Base-by-base conservation (phyloP, 2,329 filamentous ascomycete species). In the Scolecobasidium constrictum region DNA sequence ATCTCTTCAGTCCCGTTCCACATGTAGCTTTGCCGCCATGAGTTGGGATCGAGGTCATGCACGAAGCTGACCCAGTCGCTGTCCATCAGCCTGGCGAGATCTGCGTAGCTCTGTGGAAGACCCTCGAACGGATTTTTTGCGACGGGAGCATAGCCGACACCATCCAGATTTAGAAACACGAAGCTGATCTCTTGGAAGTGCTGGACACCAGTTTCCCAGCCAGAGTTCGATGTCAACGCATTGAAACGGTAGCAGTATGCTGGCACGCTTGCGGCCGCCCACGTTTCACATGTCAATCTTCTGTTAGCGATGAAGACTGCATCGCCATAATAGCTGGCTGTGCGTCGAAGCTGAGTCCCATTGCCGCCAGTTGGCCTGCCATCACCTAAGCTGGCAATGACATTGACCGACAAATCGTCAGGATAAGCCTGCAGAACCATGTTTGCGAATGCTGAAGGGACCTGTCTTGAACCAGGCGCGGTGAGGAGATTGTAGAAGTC, bases 161-260 rank as follows among this genome's bases (percentile, higher is more conserved):
- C 66, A 2, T 57, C 17, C 4, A 60, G 53, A 50, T 71, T 70
- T 50, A 65, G 52, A 51, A 71, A 70, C 4, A 69, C 66, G 40
- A 66, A 69, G 0, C 62, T 54, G 1, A 69, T 62, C 52, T 71
- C 67, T 47, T 68, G 64, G 53, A 78, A 78, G 53, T 79, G 76
- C 0, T 67, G 66, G 0, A 67, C 69, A 1, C 69, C 71, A 1
- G 1, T 60, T 56, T 18, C 19, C 9, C 61, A 57, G 1, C 63
- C 56, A 1, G 67, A 49, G 7, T 72, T 69, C 3, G 65, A 62
- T 0, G 68, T 58, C 13, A 69, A 57, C 6, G 73, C 73, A 52
- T 81, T 75, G 64, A 81, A 81, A 37, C 73, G 69, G 59, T 78
- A 81, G 51, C 69, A 73, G 61, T 77, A 81, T 7, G 72, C 72